Percentiles rank a stretch among this genome's conserved stretches.
Conservation (phyloP, 495 filamentous ascomycete species). For the Corynascus novoguineensis region DNA sequence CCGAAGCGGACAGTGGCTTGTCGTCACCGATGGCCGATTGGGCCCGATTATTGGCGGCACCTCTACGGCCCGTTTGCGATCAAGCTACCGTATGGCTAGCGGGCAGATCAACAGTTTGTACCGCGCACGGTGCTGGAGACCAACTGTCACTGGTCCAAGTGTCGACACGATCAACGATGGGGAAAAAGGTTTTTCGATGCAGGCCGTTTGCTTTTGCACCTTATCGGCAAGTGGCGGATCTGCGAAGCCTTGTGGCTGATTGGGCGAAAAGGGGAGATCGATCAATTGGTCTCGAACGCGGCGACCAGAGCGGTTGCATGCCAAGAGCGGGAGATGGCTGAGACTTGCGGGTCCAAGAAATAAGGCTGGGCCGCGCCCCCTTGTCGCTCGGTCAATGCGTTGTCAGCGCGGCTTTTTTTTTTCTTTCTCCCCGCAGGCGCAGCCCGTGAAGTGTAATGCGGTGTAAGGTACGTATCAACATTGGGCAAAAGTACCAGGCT, state of each 20-base stretch:
- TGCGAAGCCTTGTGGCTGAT: background rate
- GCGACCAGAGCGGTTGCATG: background rate
- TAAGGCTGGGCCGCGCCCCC: background rate
- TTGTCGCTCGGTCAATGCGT: background rate
- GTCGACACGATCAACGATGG: background rate
- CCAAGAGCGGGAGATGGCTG: conserved; percentile 13
- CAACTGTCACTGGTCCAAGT: background rate
- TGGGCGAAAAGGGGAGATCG: background rate
- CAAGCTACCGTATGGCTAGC: background rate
- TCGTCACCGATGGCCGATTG: background rate
- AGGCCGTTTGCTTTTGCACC: background rate
- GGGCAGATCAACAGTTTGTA: background rate
- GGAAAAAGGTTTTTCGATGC: background rate
- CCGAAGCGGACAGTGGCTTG: too few relatives aligned
- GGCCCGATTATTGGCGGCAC: background rate
- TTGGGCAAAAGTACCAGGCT: background rate
- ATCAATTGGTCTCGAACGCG: conserved; percentile 11
- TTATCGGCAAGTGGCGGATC: background rate
- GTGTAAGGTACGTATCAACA: too few relatives aligned
- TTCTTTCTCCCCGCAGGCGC: background rate
- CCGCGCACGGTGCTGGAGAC: background rate
- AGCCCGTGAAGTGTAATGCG: too few relatives aligned
- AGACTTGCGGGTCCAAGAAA: background rate
- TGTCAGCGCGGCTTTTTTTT: background rate
- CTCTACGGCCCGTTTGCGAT: background rate